These are phyloP conservation scores for Fusarium luffae DNA, from an alignment of 2,329 filamentous ascomycete species.

Conservation along the genomic window DNA sequence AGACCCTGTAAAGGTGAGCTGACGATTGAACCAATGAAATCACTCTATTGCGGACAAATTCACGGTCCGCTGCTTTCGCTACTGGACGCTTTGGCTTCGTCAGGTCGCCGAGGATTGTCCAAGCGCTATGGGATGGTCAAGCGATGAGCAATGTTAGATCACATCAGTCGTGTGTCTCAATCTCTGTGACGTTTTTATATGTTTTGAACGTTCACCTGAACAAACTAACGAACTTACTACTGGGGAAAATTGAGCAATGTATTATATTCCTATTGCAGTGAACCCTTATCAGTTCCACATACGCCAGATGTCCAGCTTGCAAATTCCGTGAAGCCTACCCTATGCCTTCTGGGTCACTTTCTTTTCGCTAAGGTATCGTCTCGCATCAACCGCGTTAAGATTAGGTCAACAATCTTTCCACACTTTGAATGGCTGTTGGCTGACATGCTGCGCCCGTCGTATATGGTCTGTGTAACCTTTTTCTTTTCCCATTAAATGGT, in stretches of 20 bases:
- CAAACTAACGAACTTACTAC: rapidly evolving
- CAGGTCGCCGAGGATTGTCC: too few species aligned
- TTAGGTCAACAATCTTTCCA: background rate
- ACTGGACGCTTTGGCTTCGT: background rate
- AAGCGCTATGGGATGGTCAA: too few species aligned
- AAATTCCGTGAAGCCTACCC: background rate
- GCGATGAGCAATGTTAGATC: too few species aligned
- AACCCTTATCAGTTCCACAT: too few species aligned
- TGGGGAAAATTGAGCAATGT: too few species aligned
- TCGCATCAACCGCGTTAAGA: background rate
- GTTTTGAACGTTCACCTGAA: background rate
- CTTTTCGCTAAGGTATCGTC: background rate
- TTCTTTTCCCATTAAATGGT: background rate
- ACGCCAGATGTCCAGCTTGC: too few species aligned
- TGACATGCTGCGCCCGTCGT: background rate
- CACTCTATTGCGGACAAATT: background rate
- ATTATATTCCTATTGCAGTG: too few species aligned
- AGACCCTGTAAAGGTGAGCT: background rate
- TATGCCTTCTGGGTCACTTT: background rate
- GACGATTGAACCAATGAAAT: background rate
- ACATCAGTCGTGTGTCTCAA: background rate
- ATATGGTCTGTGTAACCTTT: background rate
- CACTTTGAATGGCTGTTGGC: too few species aligned
- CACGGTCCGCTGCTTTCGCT: background rate
- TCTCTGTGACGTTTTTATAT: background rate